phyloP scores from a whole-genome alignment of 2,329 filamentous ascomycete species.

The Aspergillus amoenus region DNA sequence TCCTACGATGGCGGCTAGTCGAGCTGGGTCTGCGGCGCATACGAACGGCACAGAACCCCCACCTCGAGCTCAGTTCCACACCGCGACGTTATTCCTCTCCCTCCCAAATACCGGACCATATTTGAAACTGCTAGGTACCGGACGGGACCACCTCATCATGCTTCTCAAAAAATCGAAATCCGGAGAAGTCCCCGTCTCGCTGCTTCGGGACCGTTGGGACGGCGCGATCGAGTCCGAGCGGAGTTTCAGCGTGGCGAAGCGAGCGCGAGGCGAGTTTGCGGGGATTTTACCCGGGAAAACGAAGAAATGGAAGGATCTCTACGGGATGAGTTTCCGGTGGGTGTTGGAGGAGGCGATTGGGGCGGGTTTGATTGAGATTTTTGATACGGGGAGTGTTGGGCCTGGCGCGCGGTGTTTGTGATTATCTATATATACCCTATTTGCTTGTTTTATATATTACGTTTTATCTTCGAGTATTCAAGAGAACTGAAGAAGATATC shows the following conservation, averaged over 20 bases:
- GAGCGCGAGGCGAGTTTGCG: conserved; percentile 55
- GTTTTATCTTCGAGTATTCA: neutral
- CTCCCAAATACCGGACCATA: conserved; percentile 62
- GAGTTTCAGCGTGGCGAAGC: conserved; percentile 50
- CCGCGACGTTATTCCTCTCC: conserved; percentile 50
- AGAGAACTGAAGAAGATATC: neutral
- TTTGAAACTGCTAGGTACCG: conserved; percentile 56
- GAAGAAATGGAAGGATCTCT: conserved; percentile 63
- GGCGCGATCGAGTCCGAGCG: conserved; percentile 54
- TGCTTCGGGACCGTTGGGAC: conserved; percentile 62
- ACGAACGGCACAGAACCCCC: neutral
- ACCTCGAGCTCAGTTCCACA: conserved; percentile 19
- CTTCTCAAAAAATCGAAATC: conserved; percentile 54
- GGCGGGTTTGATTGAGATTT: conserved; percentile 60
- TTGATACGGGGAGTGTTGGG: conserved; percentile 64
- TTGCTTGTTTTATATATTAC: neutral
- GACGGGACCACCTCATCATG: conserved; percentile 54
- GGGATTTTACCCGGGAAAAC: conserved; percentile 59
- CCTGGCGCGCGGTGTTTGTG: conserved; percentile 49
- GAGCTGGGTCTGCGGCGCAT: conserved; percentile 11
- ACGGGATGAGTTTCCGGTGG: conserved; percentile 61
- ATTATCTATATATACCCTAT: conserved; percentile 3
- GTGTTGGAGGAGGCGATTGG: conserved; percentile 61
- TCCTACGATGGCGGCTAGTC: conserved; percentile 26
- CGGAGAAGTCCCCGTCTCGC: conserved; percentile 53